Percentiles rank a stretch among this genome's conserved stretches.
Conservation (phyloP, 768 basidiomycete species). For the Naganishia antarctica region DNA sequence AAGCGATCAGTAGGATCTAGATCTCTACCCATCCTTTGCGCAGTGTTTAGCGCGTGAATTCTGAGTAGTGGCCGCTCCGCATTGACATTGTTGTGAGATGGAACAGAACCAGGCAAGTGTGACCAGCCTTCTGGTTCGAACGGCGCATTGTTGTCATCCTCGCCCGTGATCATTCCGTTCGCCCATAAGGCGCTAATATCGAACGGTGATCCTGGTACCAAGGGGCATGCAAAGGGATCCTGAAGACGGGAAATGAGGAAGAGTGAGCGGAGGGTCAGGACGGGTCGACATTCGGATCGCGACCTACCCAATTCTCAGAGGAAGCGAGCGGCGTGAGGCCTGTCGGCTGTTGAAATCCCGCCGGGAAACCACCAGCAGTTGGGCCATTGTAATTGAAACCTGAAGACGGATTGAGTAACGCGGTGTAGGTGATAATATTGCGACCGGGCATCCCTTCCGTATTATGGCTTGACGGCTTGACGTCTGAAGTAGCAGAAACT, state of each 20-base stretch:
- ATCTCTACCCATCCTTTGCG: conserved; percentile 33
- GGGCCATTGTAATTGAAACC: neutral
- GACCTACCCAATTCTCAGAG: conserved; percentile 9
- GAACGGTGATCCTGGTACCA: conserved; percentile 5
- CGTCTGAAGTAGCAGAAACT: neutral
- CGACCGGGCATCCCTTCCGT: neutral
- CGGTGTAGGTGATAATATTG: neutral
- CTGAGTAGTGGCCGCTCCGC: conserved; percentile 45
- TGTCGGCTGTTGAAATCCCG: neutral
- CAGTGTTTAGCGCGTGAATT: conserved; percentile 30
- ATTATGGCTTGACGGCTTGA: neutral
- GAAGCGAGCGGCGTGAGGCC: neutral
- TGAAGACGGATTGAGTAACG: conserved; percentile 1
- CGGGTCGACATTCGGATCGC: too few species aligned
- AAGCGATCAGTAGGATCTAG: conserved; percentile 39
- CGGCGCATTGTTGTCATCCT: conserved; percentile 4
- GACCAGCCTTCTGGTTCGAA: conserved; percentile 26
- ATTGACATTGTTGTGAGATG: conserved; percentile 38
- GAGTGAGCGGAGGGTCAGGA: neutral
- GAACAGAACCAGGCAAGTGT: conserved; percentile 27
- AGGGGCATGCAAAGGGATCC: conserved; percentile 7
- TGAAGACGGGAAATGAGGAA: neutral
- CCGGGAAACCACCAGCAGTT: neutral
- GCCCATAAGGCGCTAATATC: conserved; percentile 14
- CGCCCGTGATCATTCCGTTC: conserved; percentile 2